These are phyloP conservation scores for Leersia perrieri DNA, from an alignment of 176 grass and related monocot species.

Conservation along the genomic window DNA sequence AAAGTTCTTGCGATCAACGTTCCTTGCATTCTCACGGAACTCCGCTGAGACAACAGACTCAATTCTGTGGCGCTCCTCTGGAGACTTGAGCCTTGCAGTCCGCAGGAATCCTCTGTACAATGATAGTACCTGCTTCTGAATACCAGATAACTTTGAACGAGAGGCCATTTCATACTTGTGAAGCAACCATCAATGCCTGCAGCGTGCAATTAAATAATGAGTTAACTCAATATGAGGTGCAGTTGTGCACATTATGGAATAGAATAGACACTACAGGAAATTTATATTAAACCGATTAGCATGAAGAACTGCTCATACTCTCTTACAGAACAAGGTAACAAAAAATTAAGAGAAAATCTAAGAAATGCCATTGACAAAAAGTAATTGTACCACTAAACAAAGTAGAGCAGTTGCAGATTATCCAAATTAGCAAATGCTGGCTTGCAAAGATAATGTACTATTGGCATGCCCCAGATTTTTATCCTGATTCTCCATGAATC, in stretches of 20 bases:
- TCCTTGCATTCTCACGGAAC: conserved; percentile 67
- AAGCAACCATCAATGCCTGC: conserved; percentile 11
- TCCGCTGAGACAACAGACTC: conserved; percentile 65
- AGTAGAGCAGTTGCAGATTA: background rate
- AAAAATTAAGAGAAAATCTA: no score
- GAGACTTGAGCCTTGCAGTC: conserved; percentile 49
- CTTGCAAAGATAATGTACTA: background rate
- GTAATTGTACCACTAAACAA: background rate
- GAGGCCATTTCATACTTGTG: conserved; percentile 60
- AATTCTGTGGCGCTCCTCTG: conserved; percentile 63
- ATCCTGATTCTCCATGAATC: background rate
- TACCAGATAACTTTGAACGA: conserved; percentile 63
- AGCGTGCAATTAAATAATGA: background rate
- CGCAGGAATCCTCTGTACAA: conserved; percentile 83
- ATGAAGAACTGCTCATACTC: background rate
- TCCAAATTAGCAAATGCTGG: background rate
- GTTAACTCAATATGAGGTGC: background rate
- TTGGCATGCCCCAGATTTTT: background rate
- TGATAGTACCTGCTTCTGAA: conserved; percentile 82
- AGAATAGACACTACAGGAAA: background rate
- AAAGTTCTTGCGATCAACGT: conserved; percentile 79
- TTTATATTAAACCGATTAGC: background rate
- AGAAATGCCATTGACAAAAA: no score
- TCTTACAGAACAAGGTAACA: background rate
- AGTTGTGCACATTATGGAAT: background rate